Evolutionary conservation across 2,329 filamentous ascomycete genomes (phyloP), one percentile per base, ranked within the genome.

Genomic region (Aspergillus melleus): DNA sequence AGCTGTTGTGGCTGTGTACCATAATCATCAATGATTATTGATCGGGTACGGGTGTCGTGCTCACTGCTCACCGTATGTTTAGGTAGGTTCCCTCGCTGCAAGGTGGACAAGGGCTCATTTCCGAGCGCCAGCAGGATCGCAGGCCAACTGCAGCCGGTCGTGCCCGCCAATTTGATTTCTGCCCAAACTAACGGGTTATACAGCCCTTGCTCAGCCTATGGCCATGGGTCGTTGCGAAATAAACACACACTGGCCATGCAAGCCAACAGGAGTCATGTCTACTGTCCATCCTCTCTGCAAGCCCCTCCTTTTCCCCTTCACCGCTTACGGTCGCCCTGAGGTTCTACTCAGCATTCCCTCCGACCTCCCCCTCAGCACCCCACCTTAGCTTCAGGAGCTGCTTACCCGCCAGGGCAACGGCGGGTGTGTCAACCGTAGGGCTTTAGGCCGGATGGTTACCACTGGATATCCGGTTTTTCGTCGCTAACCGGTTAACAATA

Each of bases 61-160:
- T 39, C 29, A 52, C 46, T 50, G 51, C 64, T 68, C 66, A 68
- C 65, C 65, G 66, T 67, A 55, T 63, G 58, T 68, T 66, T 39
- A 39, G 50, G 44, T 46, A 46, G 29, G 47, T 32, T 55, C 57
- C 64, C 26, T 29, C 26, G 26, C 26, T 68, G 63, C 64, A 67
- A 62, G 61, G 57, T 55, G 51, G 55, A 61, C 66, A 57, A 64
- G 63, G 66, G 61, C 55, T 49, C 14, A 54, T 52, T 54, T 44
- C 55, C 30, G 61, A 53, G 55, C 32, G 39, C 57, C 22, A 44
- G 52, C 52, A 58, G 51, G 55, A 56, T 56, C 61, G 50, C 61
- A 61, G 60, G 57, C 56, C 52, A 57, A 44, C 54, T 62, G 60
- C 59, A 57, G 55, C 52, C 54, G 50, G 59, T 42, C 36, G 14